A percentile compares a stretch with the other conserved stretches of the same genome.
Evolutionary conservation across 345 rosid species (phyloP).

Genomic region (Erysimum cheiranthoides): DNA sequence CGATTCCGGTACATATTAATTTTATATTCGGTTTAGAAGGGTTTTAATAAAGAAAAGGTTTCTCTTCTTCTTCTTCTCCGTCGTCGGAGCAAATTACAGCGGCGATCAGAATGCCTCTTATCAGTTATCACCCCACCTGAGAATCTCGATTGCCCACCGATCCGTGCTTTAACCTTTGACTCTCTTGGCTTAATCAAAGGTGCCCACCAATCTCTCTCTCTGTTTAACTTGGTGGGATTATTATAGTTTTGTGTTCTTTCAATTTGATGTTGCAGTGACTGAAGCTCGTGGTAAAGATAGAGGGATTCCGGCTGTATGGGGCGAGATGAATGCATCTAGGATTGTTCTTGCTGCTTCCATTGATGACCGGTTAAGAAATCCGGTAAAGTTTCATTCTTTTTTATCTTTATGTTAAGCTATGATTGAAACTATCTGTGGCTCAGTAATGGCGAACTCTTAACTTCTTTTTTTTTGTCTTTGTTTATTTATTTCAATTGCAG

Average conservation of each 20-base stretch:
- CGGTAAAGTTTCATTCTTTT: constrained; percentile 50
- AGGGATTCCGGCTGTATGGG: constrained; percentile 78
- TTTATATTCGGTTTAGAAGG: no score
- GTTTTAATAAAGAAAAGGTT: constrained; percentile 34
- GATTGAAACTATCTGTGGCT: no score
- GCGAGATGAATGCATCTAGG: constrained; percentile 73
- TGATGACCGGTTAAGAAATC: constrained; percentile 61
- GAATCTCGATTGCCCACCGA: constrained; percentile 74
- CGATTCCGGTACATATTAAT: no score
- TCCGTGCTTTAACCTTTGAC: constrained; percentile 86
- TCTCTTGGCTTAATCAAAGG: constrained; percentile 87
- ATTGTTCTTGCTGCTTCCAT: constrained; percentile 76
- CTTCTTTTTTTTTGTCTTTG: not conserved
- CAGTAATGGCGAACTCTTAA: not conserved
- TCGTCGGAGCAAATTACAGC: constrained; percentile 41
- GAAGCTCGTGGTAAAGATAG: constrained; percentile 69
- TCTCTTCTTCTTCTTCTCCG: constrained; percentile 32
- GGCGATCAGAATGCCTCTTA: constrained; percentile 71
- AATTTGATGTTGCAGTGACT: constrained; percentile 53
- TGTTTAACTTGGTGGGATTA: constrained; percentile 1
- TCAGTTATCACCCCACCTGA: constrained; percentile 70
- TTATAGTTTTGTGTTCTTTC: not conserved
- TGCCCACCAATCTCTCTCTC: constrained; percentile 17
- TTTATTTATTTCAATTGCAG: constrained; percentile 56
- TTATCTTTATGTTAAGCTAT: not conserved